Conservation (phyloP, 805 yeast species). For the Starmerella ratchasimensis region DNA sequence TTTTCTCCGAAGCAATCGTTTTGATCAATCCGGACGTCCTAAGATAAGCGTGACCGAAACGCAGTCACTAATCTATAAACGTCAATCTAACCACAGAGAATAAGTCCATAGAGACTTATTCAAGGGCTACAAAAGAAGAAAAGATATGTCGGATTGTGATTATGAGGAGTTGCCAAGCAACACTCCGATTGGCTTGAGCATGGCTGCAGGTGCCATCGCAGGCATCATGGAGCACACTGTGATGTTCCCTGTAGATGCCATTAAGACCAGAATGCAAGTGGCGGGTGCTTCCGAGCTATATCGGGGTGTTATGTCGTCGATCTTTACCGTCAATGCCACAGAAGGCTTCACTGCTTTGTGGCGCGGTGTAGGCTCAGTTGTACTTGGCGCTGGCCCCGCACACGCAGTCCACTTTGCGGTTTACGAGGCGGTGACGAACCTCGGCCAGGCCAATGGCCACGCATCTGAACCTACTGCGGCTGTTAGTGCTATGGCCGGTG, state of each 20-base stretch:
- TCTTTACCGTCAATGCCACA: conserved; percentile 60
- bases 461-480: conserved; percentile 49
- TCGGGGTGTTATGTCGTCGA: conserved; percentile 44
- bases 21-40: too few species aligned
- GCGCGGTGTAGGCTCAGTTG: conserved; percentile 87
- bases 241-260: conserved; percentile 93
- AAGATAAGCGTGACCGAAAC: too few species aligned
- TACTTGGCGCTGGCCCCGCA: conserved; percentile 98
- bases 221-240: conserved; percentile 97
- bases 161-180: conserved; percentile 84
- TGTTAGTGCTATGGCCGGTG: conserved; percentile 77
- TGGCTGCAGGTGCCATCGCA: conserved; percentile 94
- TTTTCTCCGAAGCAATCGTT: too few species aligned
- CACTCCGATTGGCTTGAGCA: conserved; percentile 69
- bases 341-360: conserved; percentile 85
- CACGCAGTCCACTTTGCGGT: conserved; percentile 95
- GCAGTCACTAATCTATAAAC: too few species aligned
- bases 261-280: conserved; percentile 89
- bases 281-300: conserved; percentile 23
- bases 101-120: too few species aligned
- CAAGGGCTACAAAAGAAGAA: too few species aligned
- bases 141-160: conserved; percentile 40
- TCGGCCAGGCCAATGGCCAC: conserved; percentile 32
- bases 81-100: too few species aligned
- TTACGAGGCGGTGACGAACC: conserved; percentile 65